These are phyloP conservation scores for Aspergillus oerlinghausenensis DNA, from an alignment of 2,329 filamentous ascomycete species.

Conservation along the genomic window DNA sequence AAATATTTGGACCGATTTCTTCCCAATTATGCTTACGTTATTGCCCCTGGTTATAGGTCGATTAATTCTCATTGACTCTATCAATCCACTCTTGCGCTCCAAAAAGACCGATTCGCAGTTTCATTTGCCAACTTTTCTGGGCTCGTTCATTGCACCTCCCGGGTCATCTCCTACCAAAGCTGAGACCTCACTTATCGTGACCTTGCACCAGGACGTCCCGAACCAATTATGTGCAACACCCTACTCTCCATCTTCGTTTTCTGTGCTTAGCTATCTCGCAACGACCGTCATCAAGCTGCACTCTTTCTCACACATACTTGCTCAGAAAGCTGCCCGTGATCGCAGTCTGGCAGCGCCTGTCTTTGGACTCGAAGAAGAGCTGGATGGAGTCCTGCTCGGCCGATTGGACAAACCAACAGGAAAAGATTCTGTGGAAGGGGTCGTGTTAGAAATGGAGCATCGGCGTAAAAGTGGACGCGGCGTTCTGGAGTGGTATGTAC, in stretches of 20 bases:
- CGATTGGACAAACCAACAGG: constrained; percentile 40
- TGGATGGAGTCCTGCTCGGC: constrained; percentile 73
- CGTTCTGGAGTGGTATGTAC: constrained; percentile 64
- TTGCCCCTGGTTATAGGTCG: constrained; percentile 48
- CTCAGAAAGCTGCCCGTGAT: constrained; percentile 69
- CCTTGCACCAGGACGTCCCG: constrained; percentile 80
- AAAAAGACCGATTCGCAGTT: constrained; percentile 45
- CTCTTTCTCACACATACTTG: constrained; percentile 69
- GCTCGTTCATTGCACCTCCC: constrained; percentile 59
- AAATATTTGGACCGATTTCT: background rate
- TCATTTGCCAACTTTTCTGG: constrained; percentile 64
- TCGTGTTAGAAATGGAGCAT: constrained; percentile 82
- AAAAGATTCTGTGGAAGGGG: constrained; percentile 46
- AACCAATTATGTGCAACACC: constrained; percentile 35
- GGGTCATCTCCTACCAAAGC: constrained; percentile 24
- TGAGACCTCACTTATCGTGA: constrained; percentile 65
- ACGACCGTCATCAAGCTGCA: constrained; percentile 75
- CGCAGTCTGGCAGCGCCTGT: constrained; percentile 69
- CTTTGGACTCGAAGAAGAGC: constrained; percentile 72
- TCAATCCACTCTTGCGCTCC: constrained; percentile 58
- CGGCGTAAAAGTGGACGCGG: constrained; percentile 75
- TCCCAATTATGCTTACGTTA: background rate
- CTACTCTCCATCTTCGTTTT: constrained; percentile 63
- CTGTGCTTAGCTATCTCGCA: constrained; percentile 75
- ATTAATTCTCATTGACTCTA: constrained; percentile 74